phyloP scores from a whole-genome alignment of 371 early-diverging fungal species.

The Capillidium heterosporum region DNA sequence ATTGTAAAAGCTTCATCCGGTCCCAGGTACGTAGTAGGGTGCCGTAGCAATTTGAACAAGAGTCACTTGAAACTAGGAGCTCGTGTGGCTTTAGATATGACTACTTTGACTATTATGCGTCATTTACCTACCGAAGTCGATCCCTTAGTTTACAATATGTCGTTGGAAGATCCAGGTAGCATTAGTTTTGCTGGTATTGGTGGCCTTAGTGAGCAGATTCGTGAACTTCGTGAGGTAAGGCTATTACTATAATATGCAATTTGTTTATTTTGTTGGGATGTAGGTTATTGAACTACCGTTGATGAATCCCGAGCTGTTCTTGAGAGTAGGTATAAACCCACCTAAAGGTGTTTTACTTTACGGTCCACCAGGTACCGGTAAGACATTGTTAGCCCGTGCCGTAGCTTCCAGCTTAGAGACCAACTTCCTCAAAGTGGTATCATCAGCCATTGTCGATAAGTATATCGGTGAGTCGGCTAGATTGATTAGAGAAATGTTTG shows the following conservation, averaged over 20 bases:
- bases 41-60: conserved; percentile 86
- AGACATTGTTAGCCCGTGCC: conserved; percentile 85
- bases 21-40: conserved; percentile 98
- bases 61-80: conserved; percentile 84
- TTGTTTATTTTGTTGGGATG: background rate
- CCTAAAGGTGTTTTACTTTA: conserved; percentile 98
- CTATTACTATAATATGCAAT: background rate
- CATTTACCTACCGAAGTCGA: conserved; percentile 98
- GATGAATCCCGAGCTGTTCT: conserved; percentile 97
- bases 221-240: conserved; percentile 89
- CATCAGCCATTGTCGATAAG: conserved; percentile 97
- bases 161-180: conserved; percentile 91
- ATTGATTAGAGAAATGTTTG: conserved; percentile 98
- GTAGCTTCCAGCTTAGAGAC: conserved; percentile 95
- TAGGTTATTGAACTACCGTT: conserved; percentile 96
- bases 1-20: conserved; percentile 98
- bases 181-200: conserved; percentile 96
- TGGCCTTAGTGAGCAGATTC: conserved; percentile 92
- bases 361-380: conserved; percentile 96
- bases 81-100: conserved; percentile 98
- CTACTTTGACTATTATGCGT: conserved; percentile 98
- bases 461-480: conserved; percentile 98
- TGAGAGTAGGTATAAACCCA: conserved; percentile 93
- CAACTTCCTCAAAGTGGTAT: conserved; percentile 94
- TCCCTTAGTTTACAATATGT: conserved; percentile 98